Conservation (phyloP, 495 filamentous ascomycete species). For the Achaetomiella virescens region DNA sequence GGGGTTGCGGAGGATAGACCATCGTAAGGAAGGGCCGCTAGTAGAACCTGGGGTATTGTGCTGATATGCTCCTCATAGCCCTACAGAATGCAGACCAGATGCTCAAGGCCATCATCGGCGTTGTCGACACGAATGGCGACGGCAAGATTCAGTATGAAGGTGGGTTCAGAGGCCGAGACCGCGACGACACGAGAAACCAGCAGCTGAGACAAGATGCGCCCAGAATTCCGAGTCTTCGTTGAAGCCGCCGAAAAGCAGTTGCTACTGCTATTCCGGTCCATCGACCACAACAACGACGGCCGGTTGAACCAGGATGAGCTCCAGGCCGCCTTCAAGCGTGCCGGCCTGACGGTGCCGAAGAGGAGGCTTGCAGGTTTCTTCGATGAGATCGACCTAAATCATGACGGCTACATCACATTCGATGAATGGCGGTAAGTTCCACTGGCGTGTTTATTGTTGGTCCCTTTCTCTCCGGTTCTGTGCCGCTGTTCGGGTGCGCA, state of each 20-base stretch:
- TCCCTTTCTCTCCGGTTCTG: background rate
- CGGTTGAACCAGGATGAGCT: slow-evolving; percentile 85
- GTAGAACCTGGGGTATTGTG: background rate
- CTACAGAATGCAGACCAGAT: slow-evolving; percentile 91
- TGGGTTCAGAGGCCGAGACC: slow-evolving; percentile 27
- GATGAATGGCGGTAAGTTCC: slow-evolving; percentile 87
- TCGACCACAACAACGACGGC: slow-evolving; percentile 81
- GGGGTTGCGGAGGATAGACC: slow-evolving; percentile 82
- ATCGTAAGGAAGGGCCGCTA: slow-evolving; percentile 58
- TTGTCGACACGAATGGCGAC: slow-evolving; percentile 81
- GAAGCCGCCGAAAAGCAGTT: slow-evolving; percentile 78
- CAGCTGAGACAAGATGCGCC: slow-evolving; percentile 9
- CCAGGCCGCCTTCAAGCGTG: slow-evolving; percentile 63
- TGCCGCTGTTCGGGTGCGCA: background rate
- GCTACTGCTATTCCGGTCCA: slow-evolving; percentile 72
- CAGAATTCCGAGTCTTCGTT: slow-evolving; percentile 87
- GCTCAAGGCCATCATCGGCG: slow-evolving; percentile 67
- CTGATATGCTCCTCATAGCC: slow-evolving; percentile 45
- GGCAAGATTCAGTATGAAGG: slow-evolving; percentile 85
- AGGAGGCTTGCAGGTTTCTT: slow-evolving; percentile 82
- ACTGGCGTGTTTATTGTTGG: background rate
- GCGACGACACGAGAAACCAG: background rate
- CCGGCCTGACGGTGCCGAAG: slow-evolving; percentile 72
- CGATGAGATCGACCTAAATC: slow-evolving; percentile 78
- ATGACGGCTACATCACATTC: slow-evolving; percentile 82